phyloP scores from a whole-genome alignment of 1,284 basidiomycete genomes.

The Ganoderma lucidum region DNA sequence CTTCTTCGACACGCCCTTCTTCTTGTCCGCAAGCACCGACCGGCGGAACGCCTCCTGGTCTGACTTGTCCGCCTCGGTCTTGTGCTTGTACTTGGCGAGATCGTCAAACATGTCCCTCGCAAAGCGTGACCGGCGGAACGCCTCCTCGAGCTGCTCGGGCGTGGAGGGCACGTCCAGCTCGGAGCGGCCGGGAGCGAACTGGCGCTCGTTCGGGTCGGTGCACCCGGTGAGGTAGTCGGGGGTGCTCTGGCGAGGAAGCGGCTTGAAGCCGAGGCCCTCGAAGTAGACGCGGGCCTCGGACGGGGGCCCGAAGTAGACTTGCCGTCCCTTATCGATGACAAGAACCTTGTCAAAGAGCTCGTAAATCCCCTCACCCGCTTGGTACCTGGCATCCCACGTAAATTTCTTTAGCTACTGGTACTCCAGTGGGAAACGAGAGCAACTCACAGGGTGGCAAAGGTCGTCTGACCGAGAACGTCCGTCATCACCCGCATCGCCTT shows the following conservation, averaged over 20 bases:
- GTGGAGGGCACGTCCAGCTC: conserved; percentile 74
- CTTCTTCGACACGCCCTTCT: conserved; percentile 83
- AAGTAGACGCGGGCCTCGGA: conserved; percentile 82
- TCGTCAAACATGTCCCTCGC: conserved; percentile 57
- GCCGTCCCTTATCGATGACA: conserved; percentile 83
- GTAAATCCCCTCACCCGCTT: conserved; percentile 82
- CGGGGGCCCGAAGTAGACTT: conserved; percentile 84
- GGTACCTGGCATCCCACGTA: conserved; percentile 60
- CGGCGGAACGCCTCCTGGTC: conserved; percentile 81
- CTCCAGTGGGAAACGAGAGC: background rate
- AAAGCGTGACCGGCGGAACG: conserved; percentile 67
- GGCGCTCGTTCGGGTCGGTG: conserved; percentile 87
- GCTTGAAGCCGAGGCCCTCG: conserved; percentile 77
- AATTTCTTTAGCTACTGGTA: background rate
- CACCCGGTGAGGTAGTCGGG: conserved; percentile 84
- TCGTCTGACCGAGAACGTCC: conserved; percentile 79
- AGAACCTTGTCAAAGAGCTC: conserved; percentile 69
- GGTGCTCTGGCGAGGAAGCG: conserved; percentile 77
- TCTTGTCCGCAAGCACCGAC: conserved; percentile 84
- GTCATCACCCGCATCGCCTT: conserved; percentile 81
- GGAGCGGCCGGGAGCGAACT: conserved; percentile 78
- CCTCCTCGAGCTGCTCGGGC: conserved; percentile 75
- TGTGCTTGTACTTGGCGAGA: conserved; percentile 68
- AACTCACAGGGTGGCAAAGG: conserved; percentile 78
- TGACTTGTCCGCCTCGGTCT: conserved; percentile 69